phyloP scores from a whole-genome alignment of 805 yeast species.

The Sugiyamaella qingdaonensis region DNA sequence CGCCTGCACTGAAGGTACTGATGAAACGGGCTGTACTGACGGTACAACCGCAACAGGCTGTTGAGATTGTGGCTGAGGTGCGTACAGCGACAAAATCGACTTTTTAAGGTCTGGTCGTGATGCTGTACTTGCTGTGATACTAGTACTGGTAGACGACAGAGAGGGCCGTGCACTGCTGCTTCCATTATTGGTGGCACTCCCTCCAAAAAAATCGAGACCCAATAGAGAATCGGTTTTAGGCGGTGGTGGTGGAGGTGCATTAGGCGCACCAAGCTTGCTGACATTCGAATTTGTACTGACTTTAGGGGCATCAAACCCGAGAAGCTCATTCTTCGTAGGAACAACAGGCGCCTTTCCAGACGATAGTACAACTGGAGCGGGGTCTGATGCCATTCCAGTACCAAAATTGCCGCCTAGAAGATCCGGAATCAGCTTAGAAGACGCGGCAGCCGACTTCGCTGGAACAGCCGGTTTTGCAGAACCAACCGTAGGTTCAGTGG shows the following conservation, averaged over 20 bases:
- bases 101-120: conserved; percentile 83
- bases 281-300: neutral
- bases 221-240: conserved; percentile 15
- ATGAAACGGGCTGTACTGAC: neutral
- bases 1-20: neutral
- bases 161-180: conserved; percentile 11
- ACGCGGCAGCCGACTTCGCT: conserved; percentile 11
- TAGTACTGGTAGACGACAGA: conserved; percentile 18
- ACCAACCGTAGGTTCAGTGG: neutral
- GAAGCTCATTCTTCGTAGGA: conserved; percentile 8
- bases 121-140: conserved; percentile 14
- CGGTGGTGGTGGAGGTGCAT: conserved; percentile 13
- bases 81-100: conserved; percentile 82
- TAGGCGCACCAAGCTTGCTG: neutral
- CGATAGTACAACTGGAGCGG: conserved; percentile 1
- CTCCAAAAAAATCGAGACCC: conserved; percentile 25
- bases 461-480: conserved; percentile 8
- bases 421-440: conserved; percentile 44
- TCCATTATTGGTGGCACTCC: conserved; percentile 15
- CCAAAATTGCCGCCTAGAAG: conserved; percentile 34
- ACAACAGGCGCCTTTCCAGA: conserved; percentile 1
- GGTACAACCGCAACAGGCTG: neutral
- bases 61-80: conserved; percentile 22
- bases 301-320: neutral
- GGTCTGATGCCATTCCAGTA: neutral